Percentiles rank a stretch among this genome's conserved stretches.
These are phyloP conservation scores for Camellia japonica DNA, from an alignment of 148 eudicot genomes.

Conservation along the genomic window DNA sequence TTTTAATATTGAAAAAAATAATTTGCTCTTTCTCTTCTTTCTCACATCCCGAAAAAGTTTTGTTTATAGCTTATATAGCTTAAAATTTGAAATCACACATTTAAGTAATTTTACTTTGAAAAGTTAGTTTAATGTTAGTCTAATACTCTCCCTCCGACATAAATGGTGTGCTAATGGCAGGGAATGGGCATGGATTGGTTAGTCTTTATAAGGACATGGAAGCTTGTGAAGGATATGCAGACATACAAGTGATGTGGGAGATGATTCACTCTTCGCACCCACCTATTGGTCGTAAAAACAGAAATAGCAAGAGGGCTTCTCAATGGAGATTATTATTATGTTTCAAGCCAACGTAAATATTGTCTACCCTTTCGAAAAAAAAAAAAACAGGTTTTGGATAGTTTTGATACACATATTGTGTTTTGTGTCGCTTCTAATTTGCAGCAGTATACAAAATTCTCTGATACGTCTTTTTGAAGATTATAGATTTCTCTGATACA, in stretches of 20 bases:
- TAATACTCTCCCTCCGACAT: neutral
- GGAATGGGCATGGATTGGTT: slow-evolving; percentile 39
- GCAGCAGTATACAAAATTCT: neutral
- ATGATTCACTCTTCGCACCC: slow-evolving; percentile 48
- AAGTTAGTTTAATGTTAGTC: too few relatives aligned
- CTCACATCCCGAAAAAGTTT: too few relatives aligned
- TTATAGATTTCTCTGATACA: neutral
- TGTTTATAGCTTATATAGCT: too few relatives aligned
- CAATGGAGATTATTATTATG: slow-evolving; percentile 31
- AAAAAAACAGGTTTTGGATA: neutral
- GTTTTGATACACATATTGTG: neutral
- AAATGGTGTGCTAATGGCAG: slow-evolving; percentile 18
- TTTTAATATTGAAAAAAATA: neutral
- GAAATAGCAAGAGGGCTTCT: slow-evolving; percentile 20
- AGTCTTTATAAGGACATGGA: slow-evolving; percentile 60
- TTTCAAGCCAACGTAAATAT: slow-evolving; percentile 26
- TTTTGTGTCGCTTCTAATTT: neutral
- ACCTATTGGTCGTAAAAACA: neutral
- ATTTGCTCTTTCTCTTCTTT: too few relatives aligned
- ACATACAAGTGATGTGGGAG: slow-evolving; percentile 75
- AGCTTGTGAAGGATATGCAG: slow-evolving; percentile 57
- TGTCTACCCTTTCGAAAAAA: neutral
- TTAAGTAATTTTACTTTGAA: too few relatives aligned
- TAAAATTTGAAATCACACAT: too few relatives aligned
- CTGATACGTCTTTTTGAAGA: neutral